Conservation (phyloP, 192 early-diverging fungal genomes). For the Coemansia sp. region DNA sequence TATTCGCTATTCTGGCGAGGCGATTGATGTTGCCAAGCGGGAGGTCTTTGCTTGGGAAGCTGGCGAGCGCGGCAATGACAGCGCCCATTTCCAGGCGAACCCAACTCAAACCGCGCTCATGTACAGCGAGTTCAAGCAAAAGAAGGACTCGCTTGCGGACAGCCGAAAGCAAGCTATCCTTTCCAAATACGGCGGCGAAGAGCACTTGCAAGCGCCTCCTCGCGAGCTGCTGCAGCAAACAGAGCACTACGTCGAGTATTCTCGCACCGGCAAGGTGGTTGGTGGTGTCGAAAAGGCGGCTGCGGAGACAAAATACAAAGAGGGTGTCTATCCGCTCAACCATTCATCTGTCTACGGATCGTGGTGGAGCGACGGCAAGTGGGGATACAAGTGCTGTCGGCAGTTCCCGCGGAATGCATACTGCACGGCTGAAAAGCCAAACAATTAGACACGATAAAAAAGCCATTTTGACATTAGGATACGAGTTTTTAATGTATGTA, state of each 20-base stretch:
- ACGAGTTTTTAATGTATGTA: too few species aligned
- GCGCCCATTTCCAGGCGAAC: slow-evolving; percentile 88
- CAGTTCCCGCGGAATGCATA: slow-evolving; percentile 76
- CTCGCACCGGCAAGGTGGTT: slow-evolving; percentile 81
- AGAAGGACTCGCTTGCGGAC: slow-evolving; percentile 75
- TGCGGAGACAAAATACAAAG: slow-evolving; percentile 74
- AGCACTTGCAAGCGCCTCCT: slow-evolving; percentile 85
- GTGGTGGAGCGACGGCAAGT: slow-evolving; percentile 89
- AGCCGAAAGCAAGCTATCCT: slow-evolving; percentile 72
- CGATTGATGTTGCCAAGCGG: slow-evolving; percentile 71
- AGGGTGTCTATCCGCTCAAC: slow-evolving; percentile 82
- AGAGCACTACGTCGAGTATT: slow-evolving; percentile 96
- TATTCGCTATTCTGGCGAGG: slow-evolving; percentile 82
- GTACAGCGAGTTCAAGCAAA: slow-evolving; percentile 79
- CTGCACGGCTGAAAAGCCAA: slow-evolving; percentile 57
- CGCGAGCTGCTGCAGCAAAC: slow-evolving; percentile 89
- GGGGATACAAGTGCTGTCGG: slow-evolving; percentile 96
- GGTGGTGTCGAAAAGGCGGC: slow-evolving; percentile 78
- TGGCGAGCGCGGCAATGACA: slow-evolving; percentile 67
- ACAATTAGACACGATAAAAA: neutral
- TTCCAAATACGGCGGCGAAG: slow-evolving; percentile 89
- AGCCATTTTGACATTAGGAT: too few species aligned
- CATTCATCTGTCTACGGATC: slow-evolving; percentile 91
- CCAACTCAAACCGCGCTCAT: slow-evolving; percentile 92
- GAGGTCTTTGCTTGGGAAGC: slow-evolving; percentile 96